Evolutionary conservation across 2,329 filamentous ascomycete genomes (phyloP).

Genomic region (Bipolaris gigantea): DNA sequence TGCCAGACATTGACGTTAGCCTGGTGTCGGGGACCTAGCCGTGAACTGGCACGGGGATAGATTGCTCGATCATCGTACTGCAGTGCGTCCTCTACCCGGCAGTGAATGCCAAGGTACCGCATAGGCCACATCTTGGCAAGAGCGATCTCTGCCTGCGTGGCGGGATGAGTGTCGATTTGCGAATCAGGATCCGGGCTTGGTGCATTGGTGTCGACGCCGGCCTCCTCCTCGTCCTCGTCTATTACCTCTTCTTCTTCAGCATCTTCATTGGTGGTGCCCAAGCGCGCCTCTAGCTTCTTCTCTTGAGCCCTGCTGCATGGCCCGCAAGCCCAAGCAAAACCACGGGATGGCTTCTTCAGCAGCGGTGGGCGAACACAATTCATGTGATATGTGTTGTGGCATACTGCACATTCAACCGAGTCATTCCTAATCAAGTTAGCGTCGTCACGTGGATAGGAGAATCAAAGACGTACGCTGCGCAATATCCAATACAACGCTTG

Average conservation of each 20-base stretch:
- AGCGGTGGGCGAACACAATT: conserved; percentile 91
- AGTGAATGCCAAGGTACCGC: conserved; percentile 93
- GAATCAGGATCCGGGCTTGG: conserved; percentile 52
- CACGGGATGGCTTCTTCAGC: conserved; percentile 92
- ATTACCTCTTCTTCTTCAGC: conserved; percentile 66
- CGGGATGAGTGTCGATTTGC: conserved; percentile 61
- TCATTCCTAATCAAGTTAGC: conserved; percentile 65
- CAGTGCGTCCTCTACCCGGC: conserved; percentile 89
- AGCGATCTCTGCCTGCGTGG: conserved; percentile 84
- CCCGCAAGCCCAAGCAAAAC: conserved; percentile 97
- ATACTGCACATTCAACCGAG: conserved; percentile 96
- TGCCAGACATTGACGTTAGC: conserved; percentile 84
- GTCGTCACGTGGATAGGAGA: background rate
- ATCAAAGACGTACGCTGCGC: conserved; percentile 71
- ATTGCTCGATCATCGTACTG: conserved; percentile 94
- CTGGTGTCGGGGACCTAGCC: conserved; percentile 88
- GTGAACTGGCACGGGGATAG: conserved; percentile 91
- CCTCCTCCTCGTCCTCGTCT: conserved; percentile 70
- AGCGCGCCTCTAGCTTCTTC: conserved; percentile 81
- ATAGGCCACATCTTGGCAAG: conserved; percentile 96
- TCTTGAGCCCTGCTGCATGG: conserved; percentile 96
- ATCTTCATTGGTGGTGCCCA: conserved; percentile 58
- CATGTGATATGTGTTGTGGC: conserved; percentile 96
- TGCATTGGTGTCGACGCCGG: conserved; percentile 65
- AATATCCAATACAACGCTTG: conserved; percentile 89